phyloP scores from a whole-genome alignment of 1,284 basidiomycete species.

The Trichosporon asahii region DNA sequence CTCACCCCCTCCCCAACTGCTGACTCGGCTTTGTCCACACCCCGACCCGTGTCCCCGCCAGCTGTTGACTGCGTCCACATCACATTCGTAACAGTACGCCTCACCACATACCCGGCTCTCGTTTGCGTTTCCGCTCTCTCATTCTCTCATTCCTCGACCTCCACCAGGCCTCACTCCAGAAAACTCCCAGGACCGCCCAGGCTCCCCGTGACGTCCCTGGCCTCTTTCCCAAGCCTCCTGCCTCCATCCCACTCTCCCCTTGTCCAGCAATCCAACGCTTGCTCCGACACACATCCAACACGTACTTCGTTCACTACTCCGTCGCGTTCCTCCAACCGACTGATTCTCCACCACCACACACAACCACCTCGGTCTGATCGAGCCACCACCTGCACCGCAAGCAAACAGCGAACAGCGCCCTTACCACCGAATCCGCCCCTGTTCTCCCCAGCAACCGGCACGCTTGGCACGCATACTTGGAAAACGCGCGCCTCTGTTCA shows the following conservation, averaged over 20 bases:
- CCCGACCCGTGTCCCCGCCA: not conserved
- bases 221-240: constrained; percentile 8
- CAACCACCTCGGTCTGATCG: not conserved
- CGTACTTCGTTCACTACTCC: not conserved
- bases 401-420: not conserved
- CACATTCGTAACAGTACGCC: not conserved
- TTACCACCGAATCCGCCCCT: not conserved
- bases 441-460: constrained; percentile 1
- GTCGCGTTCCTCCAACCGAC: not conserved
- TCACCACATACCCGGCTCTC: not conserved
- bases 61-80: not conserved
- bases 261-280: not conserved
- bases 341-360: not conserved
- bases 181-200: constrained; percentile 4
- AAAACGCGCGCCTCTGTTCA: constrained; percentile 10
- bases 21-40: not conserved
- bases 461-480: constrained; percentile 3
- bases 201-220: constrained; percentile 8
- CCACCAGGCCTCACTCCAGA: not conserved
- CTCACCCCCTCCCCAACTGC: not conserved
- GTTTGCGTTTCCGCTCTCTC: not conserved
- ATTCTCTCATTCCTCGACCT: constrained; percentile 7
- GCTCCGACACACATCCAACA: constrained; percentile 3
- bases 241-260: not conserved
- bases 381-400: not conserved